Percentiles rank a stretch among this genome's conserved stretches.
Evolutionary conservation across 306 rosid species (phyloP).

Genomic region (Calophaca sinica): DNA sequence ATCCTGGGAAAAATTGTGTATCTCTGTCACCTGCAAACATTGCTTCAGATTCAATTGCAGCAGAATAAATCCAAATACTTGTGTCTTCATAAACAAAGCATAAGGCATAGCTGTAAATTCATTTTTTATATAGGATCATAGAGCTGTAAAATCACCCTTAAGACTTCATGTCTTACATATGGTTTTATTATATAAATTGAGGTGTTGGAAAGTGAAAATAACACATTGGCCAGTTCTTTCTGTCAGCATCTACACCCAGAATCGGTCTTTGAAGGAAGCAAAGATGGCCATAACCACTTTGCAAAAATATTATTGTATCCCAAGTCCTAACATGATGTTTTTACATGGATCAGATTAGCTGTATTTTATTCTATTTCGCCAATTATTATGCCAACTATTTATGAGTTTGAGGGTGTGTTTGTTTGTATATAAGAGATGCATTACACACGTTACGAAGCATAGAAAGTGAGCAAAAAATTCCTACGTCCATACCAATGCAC

Average conservation of each 20-base stretch:
- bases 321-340: constrained; percentile 14
- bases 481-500: too few species aligned
- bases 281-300: constrained; percentile 7
- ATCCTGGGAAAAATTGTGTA: constrained; percentile 93
- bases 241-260: constrained; percentile 22
- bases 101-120: constrained; percentile 9
- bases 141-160: constrained; percentile 26
- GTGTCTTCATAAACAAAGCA: constrained; percentile 36
- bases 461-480: too few species aligned
- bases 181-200: constrained; percentile 7
- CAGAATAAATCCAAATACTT: constrained; percentile 29
- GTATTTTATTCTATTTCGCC: background rate
- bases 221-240: constrained; percentile 17
- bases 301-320: background rate
- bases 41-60: constrained; percentile 42
- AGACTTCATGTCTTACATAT: constrained; percentile 8
- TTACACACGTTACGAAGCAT: too few species aligned
- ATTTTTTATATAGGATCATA: constrained; percentile 3
- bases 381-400: too few species aligned
- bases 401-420: too few species aligned
- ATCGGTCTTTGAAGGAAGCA: constrained; percentile 29
- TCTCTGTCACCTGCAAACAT: constrained; percentile 78
- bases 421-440: too few species aligned
- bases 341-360: constrained; percentile 1
- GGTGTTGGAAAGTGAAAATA: constrained; percentile 16